Percentiles rank a stretch among this genome's conserved stretches.
These are phyloP conservation scores for Xanthoconium separans DNA, from an alignment of 1,284 basidiomycete species.

Conservation along the genomic window DNA sequence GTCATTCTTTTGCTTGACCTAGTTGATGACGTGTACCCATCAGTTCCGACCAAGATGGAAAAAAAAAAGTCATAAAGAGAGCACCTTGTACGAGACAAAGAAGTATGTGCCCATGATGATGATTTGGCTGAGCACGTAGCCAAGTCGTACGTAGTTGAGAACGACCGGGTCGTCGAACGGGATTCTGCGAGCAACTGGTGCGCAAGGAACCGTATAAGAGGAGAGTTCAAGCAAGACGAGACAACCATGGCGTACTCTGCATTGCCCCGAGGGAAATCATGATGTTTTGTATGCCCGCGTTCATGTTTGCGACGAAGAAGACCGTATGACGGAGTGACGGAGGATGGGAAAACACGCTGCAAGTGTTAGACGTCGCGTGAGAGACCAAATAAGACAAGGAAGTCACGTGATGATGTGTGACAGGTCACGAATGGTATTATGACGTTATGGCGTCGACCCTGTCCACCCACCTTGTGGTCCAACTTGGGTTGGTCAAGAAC, in stretches of 20 bases:
- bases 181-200: conserved; percentile 82
- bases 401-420: conserved; percentile 21
- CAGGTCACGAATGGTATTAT: conserved; percentile 25
- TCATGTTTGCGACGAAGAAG: conserved; percentile 40
- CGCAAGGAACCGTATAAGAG: conserved; percentile 3
- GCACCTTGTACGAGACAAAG: conserved; percentile 65
- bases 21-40: conserved; percentile 23
- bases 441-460: conserved; percentile 33
- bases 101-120: conserved; percentile 75
- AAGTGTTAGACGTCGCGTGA: background rate
- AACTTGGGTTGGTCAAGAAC: background rate
- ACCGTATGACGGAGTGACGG: conserved; percentile 7
- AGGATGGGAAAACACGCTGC: conserved; percentile 10
- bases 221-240: background rate
- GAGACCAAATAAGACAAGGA: conserved; percentile 7
- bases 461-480: background rate
- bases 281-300: conserved; percentile 64
- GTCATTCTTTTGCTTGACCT: conserved; percentile 96
- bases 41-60: background rate
- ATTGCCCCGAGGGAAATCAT: conserved; percentile 87
- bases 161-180: conserved; percentile 89
- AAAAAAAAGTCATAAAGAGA: conserved; percentile 29
- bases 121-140: conserved; percentile 77
- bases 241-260: conserved; percentile 58
- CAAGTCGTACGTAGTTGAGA: conserved; percentile 81